Evolutionary conservation across 2,329 filamentous ascomycete genomes (phyloP).

Genomic region (Aspergillus eucalypticola): DNA sequence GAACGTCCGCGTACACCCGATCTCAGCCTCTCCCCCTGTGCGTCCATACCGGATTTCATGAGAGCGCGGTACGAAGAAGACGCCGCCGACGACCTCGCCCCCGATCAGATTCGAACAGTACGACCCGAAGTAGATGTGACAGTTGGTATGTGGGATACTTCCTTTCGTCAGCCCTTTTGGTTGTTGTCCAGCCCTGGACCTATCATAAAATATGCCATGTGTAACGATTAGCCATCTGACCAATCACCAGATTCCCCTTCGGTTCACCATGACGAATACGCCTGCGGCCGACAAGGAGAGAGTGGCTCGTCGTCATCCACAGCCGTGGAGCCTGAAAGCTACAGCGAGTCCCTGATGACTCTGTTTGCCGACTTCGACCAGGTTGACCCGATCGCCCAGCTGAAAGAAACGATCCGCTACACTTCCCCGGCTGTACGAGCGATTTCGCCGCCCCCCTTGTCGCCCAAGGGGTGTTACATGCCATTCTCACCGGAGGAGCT

Average conservation of each 20-base stretch:
- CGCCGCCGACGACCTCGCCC: slow-evolving; percentile 14
- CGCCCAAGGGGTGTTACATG: slow-evolving; percentile 28
- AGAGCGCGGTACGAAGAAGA: slow-evolving; percentile 26
- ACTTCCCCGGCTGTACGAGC: slow-evolving; percentile 34
- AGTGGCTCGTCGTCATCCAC: slow-evolving; percentile 40
- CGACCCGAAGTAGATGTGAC: slow-evolving; percentile 16
- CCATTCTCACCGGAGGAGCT: slow-evolving; percentile 40
- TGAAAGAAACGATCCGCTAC: slow-evolving; percentile 37
- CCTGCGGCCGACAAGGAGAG: slow-evolving; percentile 28
- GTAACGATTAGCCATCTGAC: slow-evolving; percentile 14
- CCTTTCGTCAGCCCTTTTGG: not conserved
- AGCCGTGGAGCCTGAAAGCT: slow-evolving; percentile 37
- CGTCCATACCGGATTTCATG: slow-evolving; percentile 30
- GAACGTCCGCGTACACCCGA: slow-evolving; percentile 39
- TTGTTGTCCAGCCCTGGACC: not conserved
- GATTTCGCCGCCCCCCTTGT: slow-evolving; percentile 26
- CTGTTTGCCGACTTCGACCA: slow-evolving; percentile 31
- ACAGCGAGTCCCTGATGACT: slow-evolving; percentile 38
- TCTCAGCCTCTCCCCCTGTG: slow-evolving; percentile 41
- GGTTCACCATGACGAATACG: slow-evolving; percentile 26
- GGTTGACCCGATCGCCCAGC: slow-evolving; percentile 30
- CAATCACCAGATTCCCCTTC: slow-evolving; percentile 21
- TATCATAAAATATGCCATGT: slow-evolving; percentile 1
- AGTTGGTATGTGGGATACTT: slow-evolving; percentile 21
- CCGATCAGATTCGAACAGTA: slow-evolving; percentile 17